These are phyloP conservation scores for Wallacemonas sp. DNA, from an alignment of 208 protist genomes.

Conservation along the genomic window DNA sequence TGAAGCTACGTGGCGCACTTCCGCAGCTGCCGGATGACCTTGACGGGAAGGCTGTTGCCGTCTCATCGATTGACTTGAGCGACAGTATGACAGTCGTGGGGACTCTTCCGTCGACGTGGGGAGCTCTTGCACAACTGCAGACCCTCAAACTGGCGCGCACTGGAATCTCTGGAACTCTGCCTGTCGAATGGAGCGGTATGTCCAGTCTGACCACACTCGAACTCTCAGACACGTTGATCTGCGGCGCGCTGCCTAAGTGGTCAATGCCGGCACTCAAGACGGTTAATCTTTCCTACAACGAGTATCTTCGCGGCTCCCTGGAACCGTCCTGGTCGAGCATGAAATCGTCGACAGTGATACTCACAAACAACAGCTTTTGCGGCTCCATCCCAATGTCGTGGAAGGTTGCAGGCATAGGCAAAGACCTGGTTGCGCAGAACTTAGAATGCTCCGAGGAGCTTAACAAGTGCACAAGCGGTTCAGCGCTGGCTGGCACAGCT, in stretches of 20 bases:
- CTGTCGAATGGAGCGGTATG: neutral
- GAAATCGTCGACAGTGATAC: neutral
- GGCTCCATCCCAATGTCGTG: neutral
- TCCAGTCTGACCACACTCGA: neutral
- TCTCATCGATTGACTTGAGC: conserved; percentile 1
- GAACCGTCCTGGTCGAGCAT: neutral
- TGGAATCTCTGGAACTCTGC: neutral
- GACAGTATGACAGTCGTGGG: neutral
- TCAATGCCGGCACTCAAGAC: neutral
- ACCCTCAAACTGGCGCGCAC: neutral
- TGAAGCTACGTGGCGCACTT: neutral
- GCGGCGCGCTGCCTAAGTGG: neutral
- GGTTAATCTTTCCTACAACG: conserved; percentile 5
- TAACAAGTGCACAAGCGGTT: too few species aligned
- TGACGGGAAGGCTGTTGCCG: neutral
- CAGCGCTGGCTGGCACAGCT: too few species aligned
- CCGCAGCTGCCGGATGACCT: neutral
- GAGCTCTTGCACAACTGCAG: neutral
- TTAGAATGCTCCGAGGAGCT: too few species aligned
- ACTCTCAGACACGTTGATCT: neutral
- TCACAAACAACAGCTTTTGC: neutral
- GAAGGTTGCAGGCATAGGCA: too few species aligned
- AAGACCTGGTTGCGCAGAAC: too few species aligned
- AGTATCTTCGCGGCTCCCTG: neutral
- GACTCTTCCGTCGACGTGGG: neutral